Base-by-base conservation (phyloP, 495 filamentous ascomycete genomes). In the Rusavskia elegans region DNA sequence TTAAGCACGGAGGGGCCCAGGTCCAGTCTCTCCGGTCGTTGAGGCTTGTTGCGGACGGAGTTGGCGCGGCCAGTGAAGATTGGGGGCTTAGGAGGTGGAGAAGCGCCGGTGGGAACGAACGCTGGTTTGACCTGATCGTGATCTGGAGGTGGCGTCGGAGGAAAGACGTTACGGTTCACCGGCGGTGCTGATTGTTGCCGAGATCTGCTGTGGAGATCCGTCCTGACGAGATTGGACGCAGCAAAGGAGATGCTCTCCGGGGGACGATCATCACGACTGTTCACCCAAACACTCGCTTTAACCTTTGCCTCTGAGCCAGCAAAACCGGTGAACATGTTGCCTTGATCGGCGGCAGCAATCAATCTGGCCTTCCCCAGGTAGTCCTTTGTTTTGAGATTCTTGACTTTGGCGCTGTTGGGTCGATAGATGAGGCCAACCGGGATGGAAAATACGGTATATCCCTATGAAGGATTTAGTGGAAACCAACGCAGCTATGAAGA, bases 391-490 rank as follows among this genome's bases (percentile, higher is more conserved):
- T 95, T 93, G 57, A 99, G 73, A 59, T 99, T 99, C 65, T 90
- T 94, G 51, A 99, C 92, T 66, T 99, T 99, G 55, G 93, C 89
- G 55, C 89, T 87, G 64, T 95, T 97, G 35, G 92, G 92, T 45
- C 92, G 77, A 69, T 97, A 99, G 42, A 99, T 72, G 39, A 96
- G 81, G 16, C 92, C 92, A 30, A 97, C 88, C 1, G 92, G 92
- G 41, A 99, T 96, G 2, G 92, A 99, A 72, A 99, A 99, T 13
- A 99, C 92, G 1, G 93, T 99, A 62, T 97, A 99, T 45, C 89
- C 90, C 90, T 94, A 48, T 50, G 44, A 23, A 46, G 57, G 19
- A 13, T 39, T 64, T 53, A 63, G 55, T 49, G 9, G 49, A 32
- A 27, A n/a, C 50, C 1, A 23, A 16, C 14, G 13, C 44, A 27